Evolutionary conservation across 2,329 filamentous ascomycete genomes (phyloP).

Genomic region (Didymosphaeria variabile): DNA sequence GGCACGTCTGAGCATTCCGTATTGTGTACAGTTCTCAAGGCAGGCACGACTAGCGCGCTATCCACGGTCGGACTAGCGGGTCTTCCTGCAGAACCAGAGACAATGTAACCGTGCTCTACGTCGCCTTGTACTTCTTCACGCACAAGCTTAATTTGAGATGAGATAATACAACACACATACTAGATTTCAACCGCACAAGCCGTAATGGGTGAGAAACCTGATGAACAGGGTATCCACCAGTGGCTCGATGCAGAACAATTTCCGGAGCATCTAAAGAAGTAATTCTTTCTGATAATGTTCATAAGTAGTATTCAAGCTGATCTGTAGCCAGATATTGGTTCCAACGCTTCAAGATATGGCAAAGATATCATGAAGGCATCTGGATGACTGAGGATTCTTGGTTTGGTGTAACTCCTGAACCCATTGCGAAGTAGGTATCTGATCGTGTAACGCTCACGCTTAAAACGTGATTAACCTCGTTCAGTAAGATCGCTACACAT

Average conservation of each 20-base stretch:
- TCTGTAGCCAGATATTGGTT: constrained; percentile 77
- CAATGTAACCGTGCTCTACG: background rate
- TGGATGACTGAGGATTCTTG: constrained; percentile 93
- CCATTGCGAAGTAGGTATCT: constrained; percentile 75
- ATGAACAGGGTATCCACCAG: constrained; percentile 65
- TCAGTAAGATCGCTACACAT: constrained; percentile 77
- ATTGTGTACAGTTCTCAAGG: background rate
- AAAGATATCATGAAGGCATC: constrained; percentile 84
- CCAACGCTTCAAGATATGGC: constrained; percentile 88
- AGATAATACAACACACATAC: background rate
- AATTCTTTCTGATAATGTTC: constrained; percentile 31
- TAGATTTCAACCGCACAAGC: background rate
- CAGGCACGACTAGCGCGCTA: constrained; percentile 17
- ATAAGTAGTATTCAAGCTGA: constrained; percentile 9
- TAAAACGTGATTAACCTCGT: constrained; percentile 17
- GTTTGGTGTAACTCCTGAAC: constrained; percentile 97
- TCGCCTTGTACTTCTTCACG: background rate
- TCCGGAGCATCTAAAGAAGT: constrained; percentile 87
- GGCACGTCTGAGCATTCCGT: background rate
- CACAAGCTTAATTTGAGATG: background rate
- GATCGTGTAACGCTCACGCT: constrained; percentile 45
- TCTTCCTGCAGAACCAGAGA: background rate
- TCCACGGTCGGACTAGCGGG: background rate
- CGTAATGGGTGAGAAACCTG: constrained; percentile 31
- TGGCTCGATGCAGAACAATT: constrained; percentile 77